Percentiles rank a stretch among this genome's conserved stretches.
Conservation (phyloP, 768 basidiomycete genomes). For the Auriculariales sp. region DNA sequence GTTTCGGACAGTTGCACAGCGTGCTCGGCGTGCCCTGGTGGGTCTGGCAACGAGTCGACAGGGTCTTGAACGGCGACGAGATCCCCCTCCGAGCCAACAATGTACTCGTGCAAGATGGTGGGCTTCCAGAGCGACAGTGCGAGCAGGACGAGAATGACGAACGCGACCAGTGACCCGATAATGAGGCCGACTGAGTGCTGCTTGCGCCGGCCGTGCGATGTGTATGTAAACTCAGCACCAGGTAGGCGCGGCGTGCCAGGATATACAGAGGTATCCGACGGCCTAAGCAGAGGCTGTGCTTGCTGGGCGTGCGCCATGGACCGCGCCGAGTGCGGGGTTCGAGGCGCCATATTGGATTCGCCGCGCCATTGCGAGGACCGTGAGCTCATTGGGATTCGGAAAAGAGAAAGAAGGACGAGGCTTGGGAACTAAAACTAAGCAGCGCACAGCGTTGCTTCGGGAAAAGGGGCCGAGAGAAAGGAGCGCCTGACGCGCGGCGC, state of each 20-base stretch:
- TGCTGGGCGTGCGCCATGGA: conserved; percentile 8
- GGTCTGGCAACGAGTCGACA: conserved; percentile 7
- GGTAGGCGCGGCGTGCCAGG: neutral
- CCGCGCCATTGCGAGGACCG: too few species aligned
- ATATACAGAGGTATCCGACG: conserved; percentile 12
- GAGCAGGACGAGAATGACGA: conserved; percentile 30
- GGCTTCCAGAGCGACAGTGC: conserved; percentile 36
- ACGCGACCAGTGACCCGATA: conserved; percentile 29
- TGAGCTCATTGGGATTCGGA: too few species aligned
- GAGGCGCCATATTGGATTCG: too few species aligned
- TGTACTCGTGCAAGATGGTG: conserved; percentile 28
- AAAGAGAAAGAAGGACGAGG: too few species aligned
- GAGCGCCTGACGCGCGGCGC: too few species aligned
- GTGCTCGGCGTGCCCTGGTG: conserved; percentile 5
- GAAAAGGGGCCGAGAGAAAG: too few species aligned
- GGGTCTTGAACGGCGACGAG: conserved; percentile 5
- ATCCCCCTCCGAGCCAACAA: conserved; percentile 19
- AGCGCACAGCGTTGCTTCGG: too few species aligned
- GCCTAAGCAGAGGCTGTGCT: conserved; percentile 34
- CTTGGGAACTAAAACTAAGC: too few species aligned
- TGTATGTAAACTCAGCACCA: neutral
- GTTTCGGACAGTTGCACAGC: conserved; percentile 7
- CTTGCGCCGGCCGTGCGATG: conserved; percentile 6
- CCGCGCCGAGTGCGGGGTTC: neutral
- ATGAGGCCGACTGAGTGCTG: conserved; percentile 26